phyloP scores from a whole-genome alignment of 164 flowering plant species.

The Brasenia schreberi region DNA sequence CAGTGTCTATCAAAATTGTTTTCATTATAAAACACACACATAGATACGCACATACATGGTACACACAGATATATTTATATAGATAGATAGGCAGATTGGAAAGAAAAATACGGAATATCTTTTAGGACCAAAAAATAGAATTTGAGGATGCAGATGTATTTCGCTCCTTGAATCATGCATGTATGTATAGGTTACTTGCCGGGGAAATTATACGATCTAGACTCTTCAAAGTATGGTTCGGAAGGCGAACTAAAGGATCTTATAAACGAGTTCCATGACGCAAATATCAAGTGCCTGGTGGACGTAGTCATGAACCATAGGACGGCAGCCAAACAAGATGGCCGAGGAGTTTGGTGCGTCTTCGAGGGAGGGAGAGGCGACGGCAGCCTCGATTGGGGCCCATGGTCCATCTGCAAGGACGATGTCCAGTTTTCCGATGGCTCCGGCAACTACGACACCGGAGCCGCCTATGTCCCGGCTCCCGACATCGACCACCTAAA shows the following conservation, averaged over 20 bases:
- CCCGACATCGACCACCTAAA: conserved; percentile 1
- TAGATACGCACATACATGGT: no score
- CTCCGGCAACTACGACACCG: neutral
- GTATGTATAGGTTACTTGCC: neutral
- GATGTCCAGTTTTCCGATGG: neutral
- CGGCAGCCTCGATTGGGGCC: conserved; percentile 1
- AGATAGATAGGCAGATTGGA: no score
- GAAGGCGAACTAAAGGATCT: neutral
- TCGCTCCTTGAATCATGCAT: no score
- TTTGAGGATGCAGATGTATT: no score
- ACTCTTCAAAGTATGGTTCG: neutral
- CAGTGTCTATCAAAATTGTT: no score
- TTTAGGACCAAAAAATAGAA: no score
- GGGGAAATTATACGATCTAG: neutral
- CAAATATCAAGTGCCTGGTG: neutral
- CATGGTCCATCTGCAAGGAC: neutral
- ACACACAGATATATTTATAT: no score
- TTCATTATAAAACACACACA: no score
- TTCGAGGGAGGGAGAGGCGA: neutral
- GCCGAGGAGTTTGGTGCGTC: neutral
- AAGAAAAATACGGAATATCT: no score
- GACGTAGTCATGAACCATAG: neutral
- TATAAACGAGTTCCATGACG: neutral
- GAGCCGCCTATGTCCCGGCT: neutral
- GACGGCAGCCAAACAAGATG: neutral